phyloP scores from a whole-genome alignment of 73 alveolate genomes.

The Tetrahymena borealis region DNA sequence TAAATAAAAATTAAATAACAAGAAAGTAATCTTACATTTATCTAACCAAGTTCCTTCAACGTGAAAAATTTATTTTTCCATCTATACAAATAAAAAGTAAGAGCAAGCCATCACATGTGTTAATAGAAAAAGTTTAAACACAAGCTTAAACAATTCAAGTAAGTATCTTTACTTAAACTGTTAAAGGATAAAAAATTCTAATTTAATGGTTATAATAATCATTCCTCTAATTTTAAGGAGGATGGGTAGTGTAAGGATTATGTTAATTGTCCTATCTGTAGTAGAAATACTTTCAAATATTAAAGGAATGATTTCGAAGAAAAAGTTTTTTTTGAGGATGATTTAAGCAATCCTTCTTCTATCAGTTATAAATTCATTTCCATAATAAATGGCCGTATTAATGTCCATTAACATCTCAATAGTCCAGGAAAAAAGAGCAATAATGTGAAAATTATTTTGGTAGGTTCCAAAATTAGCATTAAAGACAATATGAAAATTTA shows the following conservation, averaged over 20 bases:
- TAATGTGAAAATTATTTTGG: neutral
- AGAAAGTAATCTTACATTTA: neutral
- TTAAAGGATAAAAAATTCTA: neutral
- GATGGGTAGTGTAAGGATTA: neutral
- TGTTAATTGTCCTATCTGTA: neutral
- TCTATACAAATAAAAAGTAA: neutral
- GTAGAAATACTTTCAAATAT: neutral
- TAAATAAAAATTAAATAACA: too few species aligned
- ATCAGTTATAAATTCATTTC: neutral
- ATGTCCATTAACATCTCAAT: neutral
- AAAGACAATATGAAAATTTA: neutral
- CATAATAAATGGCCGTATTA: neutral
- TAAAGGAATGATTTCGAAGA: neutral
- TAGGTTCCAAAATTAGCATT: neutral
- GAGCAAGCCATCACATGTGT: neutral
- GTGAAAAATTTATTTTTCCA: neutral
- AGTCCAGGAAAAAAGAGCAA: neutral
- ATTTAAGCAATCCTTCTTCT: neutral
- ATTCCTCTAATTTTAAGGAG: neutral
- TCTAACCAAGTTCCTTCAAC: neutral
- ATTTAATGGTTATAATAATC: neutral
- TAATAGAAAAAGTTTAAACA: neutral
- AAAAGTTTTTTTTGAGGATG: neutral
- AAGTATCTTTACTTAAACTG: neutral
- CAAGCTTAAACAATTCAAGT: neutral